Conservation (phyloP, 305 asterid genomes). For the Vinca major region DNA sequence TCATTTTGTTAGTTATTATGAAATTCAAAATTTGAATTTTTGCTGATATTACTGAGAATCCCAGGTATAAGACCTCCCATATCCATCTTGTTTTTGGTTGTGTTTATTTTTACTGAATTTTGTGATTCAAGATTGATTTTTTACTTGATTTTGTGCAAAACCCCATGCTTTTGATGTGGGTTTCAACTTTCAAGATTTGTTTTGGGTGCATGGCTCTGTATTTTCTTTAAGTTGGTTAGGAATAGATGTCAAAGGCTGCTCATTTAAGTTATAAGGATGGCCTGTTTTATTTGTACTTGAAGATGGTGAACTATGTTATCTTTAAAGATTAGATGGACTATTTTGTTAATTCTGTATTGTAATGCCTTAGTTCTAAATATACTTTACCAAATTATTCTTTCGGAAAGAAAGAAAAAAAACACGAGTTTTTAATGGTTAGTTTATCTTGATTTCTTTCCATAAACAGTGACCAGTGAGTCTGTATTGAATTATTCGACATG, state of each 20-base stretch:
- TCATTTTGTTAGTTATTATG: background rate
- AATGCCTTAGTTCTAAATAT: background rate
- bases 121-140: conserved; percentile 13
- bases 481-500: background rate
- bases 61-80: conserved; percentile 18
- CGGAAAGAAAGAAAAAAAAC: background rate
- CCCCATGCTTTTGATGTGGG: conserved; percentile 11
- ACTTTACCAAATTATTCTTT: background rate
- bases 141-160: background rate
- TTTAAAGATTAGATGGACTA: background rate
- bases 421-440: background rate
- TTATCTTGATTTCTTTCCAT: background rate
- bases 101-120: background rate
- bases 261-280: background rate
- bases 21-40: background rate
- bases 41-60: background rate
- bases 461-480: background rate
- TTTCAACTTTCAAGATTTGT: conserved; percentile 7
- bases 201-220: background rate
- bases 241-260: background rate
- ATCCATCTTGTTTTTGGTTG: background rate
- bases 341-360: background rate
- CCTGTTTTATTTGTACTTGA: background rate
- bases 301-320: background rate
- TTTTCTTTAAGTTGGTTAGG: background rate